Evolutionary conservation across 75 land plant genomes (phyloP).

Genomic region (Ceratopteris richardii): DNA sequence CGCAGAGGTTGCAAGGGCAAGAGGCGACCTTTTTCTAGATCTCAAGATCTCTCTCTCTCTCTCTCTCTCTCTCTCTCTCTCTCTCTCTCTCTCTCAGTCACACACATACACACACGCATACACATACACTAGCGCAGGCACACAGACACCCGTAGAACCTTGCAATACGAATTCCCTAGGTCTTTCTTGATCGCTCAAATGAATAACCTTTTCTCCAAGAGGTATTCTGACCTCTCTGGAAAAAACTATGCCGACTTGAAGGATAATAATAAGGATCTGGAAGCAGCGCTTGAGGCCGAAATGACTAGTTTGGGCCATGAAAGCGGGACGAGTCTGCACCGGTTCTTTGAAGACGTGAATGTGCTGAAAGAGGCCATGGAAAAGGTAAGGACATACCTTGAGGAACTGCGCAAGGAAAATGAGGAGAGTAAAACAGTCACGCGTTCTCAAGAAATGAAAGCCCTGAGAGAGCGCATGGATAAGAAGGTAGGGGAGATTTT

Average conservation of each 20-base stretch:
- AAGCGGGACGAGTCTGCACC: constrained; percentile 26
- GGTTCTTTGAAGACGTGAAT: constrained; percentile 58
- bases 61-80: no score
- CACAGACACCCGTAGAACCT: no score
- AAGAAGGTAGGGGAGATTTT: no score
- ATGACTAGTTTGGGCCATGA: constrained; percentile 19
- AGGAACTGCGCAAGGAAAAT: constrained; percentile 36
- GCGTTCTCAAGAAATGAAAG: no score
- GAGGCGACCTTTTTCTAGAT: no score
- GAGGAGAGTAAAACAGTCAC: constrained; percentile 43
- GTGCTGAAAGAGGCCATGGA: constrained; percentile 51
- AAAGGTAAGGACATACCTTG: constrained; percentile 22
- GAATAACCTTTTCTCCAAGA: constrained; percentile 78
- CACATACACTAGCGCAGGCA: no score
- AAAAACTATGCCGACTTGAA: constrained; percentile 62
- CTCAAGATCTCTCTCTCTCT: no score
- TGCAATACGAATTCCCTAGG: no score
- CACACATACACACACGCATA: no score
- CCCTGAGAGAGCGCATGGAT: no score
- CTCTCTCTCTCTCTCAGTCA: no score
- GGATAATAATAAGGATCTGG: constrained; percentile 55
- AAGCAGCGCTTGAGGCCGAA: constrained; percentile 20
- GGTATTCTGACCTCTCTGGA: constrained; percentile 25
- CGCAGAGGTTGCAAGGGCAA: no score
- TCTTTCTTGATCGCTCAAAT: constrained; percentile 31